Conservation (phyloP, 345 rosid species). For the Rhodomyrtus tomentosa region DNA sequence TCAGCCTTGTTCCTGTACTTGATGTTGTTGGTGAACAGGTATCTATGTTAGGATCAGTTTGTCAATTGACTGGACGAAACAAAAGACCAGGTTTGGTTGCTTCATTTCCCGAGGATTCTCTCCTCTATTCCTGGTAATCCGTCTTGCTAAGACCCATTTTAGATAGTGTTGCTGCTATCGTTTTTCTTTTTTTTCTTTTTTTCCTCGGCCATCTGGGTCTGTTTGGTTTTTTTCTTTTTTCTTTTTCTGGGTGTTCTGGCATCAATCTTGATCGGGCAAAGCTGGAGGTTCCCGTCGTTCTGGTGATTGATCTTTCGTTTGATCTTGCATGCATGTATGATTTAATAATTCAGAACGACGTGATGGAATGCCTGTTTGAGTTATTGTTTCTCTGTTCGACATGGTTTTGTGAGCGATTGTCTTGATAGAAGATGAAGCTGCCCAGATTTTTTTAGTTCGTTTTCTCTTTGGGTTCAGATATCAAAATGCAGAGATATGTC, state of each 20-base stretch:
- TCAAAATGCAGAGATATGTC: background rate
- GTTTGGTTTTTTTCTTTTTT: background rate
- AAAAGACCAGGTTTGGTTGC: background rate
- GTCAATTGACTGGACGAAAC: background rate
- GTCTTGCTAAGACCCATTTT: background rate
- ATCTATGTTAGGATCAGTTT: background rate
- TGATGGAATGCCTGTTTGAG: background rate
- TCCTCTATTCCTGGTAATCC: background rate
- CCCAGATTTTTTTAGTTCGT: background rate
- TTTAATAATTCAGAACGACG: background rate
- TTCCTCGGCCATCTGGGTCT: too few relatives aligned
- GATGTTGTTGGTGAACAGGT: slow-evolving; percentile 98
- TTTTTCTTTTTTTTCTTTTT: background rate
- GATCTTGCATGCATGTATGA: background rate
- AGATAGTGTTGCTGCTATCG: background rate
- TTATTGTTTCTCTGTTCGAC: background rate
- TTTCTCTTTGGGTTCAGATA: background rate
- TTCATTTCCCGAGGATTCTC: background rate
- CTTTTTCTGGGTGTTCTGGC: background rate
- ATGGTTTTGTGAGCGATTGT: background rate
- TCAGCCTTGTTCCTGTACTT: slow-evolving; percentile 93
- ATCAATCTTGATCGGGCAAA: background rate
- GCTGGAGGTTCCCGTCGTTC: background rate
- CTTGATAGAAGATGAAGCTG: background rate
- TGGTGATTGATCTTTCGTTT: background rate